Evolutionary conservation across 2,329 filamentous ascomycete species (phyloP), one percentile per base, ranked within the genome.

Genomic region (Verticillium albo-atrum): DNA sequence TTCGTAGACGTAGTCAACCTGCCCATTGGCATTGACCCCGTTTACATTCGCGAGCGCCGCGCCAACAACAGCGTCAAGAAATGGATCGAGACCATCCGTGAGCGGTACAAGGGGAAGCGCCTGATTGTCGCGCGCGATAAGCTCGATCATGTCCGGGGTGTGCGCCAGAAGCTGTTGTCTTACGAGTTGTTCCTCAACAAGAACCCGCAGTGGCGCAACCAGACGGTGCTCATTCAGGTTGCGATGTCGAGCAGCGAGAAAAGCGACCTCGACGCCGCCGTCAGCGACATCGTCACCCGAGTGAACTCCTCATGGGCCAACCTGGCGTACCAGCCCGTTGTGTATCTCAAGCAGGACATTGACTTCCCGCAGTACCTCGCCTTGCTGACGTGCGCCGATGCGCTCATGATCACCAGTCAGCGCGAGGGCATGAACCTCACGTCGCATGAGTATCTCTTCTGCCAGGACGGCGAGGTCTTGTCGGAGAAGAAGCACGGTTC

Each of bases 391-490:
- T 89, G 96, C 57, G 95, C 94, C 2, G 93, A 98, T 75, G 90
- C 89, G 3, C 79, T 98, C 55, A 95, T 97, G 85, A 95, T 98
- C 68, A 96, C 94, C 2, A 96, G 92, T 70, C 87, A 98, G 67
- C 91, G 95, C 57, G 94, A 98, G 72, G 94, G 94, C 63, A 98
- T 98, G 95, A 98, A 97, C 71, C 76, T 98, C 59, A 97, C 94
- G 0, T 93, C 90, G 6, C 95, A 98, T 71, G 94, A 98, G 72
- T 98, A 92, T 69, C 84, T 97, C 34, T 91, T 91, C 65, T 97
- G 93, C 70, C 94, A 98, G 70, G 94, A 98, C 68, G 93, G 93
- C 47, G 85, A 84, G 65, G 81, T 82, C 56, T 76, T 85, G 62
- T 79, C 82, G 2, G 79, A 87, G 59, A 92, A 92, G 77, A 93